Percentiles rank a stretch among this genome's conserved stretches.
Conservation (phyloP, 495 filamentous ascomycete genomes). For the Talaromyces thailandensis region DNA sequence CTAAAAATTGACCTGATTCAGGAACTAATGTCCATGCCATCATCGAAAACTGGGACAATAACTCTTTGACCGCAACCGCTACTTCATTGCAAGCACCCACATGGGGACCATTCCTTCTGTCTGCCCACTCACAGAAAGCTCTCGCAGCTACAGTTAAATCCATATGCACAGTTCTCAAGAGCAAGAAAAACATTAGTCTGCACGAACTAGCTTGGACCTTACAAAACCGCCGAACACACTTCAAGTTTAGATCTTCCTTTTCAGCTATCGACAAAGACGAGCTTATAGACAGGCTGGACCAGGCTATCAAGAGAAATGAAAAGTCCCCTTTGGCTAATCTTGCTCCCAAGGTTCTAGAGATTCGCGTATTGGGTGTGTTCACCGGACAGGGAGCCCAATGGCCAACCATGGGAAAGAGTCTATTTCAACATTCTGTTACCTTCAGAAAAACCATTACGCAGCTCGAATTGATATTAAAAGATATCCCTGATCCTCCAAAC, state of each 20-base stretch:
- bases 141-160: not conserved
- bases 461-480: not conserved
- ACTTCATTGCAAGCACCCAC: not conserved
- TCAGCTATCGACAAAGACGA: not conserved
- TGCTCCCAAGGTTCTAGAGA: conserved; percentile 1
- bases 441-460: not conserved
- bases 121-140: conserved; percentile 9
- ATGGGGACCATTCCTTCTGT: conserved; percentile 14
- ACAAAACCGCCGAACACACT: conserved; percentile 1
- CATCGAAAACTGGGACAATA: conserved; percentile 15
- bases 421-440: conserved; percentile 19
- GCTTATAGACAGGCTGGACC: conserved; percentile 6
- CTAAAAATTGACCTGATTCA: not conserved
- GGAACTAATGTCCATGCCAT: conserved; percentile 35
- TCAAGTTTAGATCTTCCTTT: not conserved
- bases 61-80: not conserved
- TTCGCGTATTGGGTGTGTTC: conserved; percentile 20
- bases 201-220: conserved; percentile 10
- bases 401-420: conserved; percentile 28
- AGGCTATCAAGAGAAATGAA: not conserved
- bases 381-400: conserved; percentile 40
- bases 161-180: not conserved
- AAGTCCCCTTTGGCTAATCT: not conserved
- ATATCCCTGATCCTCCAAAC: not conserved
- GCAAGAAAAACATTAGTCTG: not conserved